A percentile compares a stretch with the other conserved stretches of the same genome.
Evolutionary conservation across 2,329 filamentous ascomycete species (phyloP).

Genomic region (Trichoderma atroviride): DNA sequence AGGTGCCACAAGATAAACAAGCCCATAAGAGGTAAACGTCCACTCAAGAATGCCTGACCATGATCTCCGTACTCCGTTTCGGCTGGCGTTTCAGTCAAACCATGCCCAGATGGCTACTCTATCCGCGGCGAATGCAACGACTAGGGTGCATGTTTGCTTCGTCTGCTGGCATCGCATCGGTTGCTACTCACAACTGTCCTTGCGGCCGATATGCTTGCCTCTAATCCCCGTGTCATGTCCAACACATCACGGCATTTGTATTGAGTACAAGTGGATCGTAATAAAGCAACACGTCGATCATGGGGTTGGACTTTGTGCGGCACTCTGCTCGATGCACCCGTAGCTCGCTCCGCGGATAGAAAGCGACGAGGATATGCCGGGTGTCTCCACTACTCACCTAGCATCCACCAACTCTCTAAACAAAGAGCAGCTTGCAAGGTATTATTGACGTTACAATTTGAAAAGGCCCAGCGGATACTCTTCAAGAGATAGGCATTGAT

Average conservation of each 20-base stretch:
- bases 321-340: not conserved
- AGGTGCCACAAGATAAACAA: not conserved
- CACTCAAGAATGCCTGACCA: not conserved
- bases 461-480: not conserved
- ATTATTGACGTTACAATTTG: not conserved
- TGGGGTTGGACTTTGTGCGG: not conserved
- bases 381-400: not conserved
- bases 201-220: not conserved
- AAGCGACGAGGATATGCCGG: not conserved
- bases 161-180: not conserved
- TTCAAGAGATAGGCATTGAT: not conserved
- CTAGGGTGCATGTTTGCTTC: not conserved
- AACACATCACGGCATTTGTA: not conserved
- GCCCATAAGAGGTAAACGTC: not conserved
- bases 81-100: slow-evolving; percentile 17
- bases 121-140: not conserved
- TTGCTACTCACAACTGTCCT: not conserved
- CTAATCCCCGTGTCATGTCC: not conserved
- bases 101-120: not conserved
- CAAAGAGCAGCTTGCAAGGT: not conserved
- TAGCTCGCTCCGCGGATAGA: slow-evolving; percentile 1
- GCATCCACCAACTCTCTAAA: not conserved
- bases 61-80: not conserved
- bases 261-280: not conserved
- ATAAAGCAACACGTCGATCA: not conserved